Conservation (phyloP, 1,139 yeast genomes). For the Hemisphaericaspora subhashii region DNA sequence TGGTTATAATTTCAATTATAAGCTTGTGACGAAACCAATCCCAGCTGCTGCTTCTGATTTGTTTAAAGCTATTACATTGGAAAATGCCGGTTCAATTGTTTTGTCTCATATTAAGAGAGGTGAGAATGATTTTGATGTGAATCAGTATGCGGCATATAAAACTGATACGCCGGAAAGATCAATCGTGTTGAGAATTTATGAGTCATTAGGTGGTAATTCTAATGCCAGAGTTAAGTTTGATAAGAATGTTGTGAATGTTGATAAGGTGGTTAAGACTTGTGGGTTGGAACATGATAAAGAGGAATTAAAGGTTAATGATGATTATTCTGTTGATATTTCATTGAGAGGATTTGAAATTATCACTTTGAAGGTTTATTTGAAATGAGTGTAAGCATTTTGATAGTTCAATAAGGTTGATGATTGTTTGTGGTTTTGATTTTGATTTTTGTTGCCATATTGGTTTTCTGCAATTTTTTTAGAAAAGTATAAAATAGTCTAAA, state of each 20-base stretch:
- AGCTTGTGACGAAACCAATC: constrained; percentile 21
- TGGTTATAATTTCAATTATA: constrained; percentile 80
- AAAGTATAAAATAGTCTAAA: too few species aligned
- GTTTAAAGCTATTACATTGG: constrained; percentile 23
- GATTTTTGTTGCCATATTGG: too few species aligned
- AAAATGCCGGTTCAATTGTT: constrained; percentile 54
- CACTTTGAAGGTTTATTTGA: constrained; percentile 53
- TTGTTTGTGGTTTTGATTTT: constrained; percentile 2
- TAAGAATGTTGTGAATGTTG: constrained; percentile 33
- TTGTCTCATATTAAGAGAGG: constrained; percentile 82
- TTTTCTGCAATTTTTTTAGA: too few species aligned
- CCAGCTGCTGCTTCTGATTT: constrained; percentile 15
- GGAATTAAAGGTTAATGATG: constrained; percentile 23
- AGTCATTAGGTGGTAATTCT: constrained; percentile 78
- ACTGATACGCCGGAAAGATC: constrained; percentile 45
- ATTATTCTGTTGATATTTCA: constrained; percentile 39
- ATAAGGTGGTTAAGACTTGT: constrained; percentile 59
- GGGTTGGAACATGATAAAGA: constrained; percentile 65
- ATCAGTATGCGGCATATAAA: constrained; percentile 36
- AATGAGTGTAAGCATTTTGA: too few species aligned
- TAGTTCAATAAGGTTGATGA: neutral
- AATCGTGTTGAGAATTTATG: constrained; percentile 75
- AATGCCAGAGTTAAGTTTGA: constrained; percentile 50
- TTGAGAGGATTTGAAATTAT: constrained; percentile 81
- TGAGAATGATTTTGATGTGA: constrained; percentile 71